A percentile compares a stretch with the other conserved stretches of the same genome.
Conservation (phyloP, 2,329 filamentous ascomycete genomes). For the Verticillium nonalfalfae region DNA sequence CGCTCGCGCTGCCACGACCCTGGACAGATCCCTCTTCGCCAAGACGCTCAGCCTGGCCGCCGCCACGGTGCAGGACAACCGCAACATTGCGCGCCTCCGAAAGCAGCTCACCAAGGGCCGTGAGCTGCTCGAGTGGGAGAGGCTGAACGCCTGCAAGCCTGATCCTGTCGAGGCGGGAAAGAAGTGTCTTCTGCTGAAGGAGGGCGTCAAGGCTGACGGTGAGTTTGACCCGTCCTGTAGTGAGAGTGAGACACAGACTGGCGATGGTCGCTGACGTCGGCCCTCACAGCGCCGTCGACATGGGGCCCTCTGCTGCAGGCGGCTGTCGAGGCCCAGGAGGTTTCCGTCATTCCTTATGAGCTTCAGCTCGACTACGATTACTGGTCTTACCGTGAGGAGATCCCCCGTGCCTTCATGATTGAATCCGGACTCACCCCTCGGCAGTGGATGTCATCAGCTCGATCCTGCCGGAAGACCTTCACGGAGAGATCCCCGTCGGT, state of each 20-base stretch:
- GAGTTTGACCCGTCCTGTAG: conserved; percentile 8
- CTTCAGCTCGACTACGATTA: conserved; percentile 75
- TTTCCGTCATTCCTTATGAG: conserved; percentile 69
- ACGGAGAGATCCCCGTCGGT: conserved; percentile 75
- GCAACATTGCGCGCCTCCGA: conserved; percentile 67
- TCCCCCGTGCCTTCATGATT: not conserved
- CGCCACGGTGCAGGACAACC: conserved; percentile 68
- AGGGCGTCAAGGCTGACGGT: conserved; percentile 49
- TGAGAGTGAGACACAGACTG: not conserved
- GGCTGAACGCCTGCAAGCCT: conserved; percentile 54
- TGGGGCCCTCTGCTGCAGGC: conserved; percentile 68
- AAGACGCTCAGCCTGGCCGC: conserved; percentile 72
- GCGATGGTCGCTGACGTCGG: not conserved
- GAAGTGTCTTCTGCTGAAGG: conserved; percentile 56
- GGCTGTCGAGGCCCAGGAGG: conserved; percentile 59
- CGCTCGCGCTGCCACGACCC: conserved; percentile 68
- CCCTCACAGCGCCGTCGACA: conserved; percentile 54
- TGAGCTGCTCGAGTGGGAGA: conserved; percentile 60
- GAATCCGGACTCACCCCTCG: conserved; percentile 11
- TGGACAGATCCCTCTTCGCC: conserved; percentile 80
- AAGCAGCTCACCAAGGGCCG: conserved; percentile 57
- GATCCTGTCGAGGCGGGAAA: conserved; percentile 56
- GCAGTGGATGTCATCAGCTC: conserved; percentile 75
- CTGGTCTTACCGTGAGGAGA: conserved; percentile 68
- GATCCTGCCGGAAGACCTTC: conserved; percentile 72